Evolutionary conservation across 2,329 filamentous ascomycete species (phyloP), one percentile per base, ranked within the genome.

Genomic region (Arthrobotrys sphaeroides): DNA sequence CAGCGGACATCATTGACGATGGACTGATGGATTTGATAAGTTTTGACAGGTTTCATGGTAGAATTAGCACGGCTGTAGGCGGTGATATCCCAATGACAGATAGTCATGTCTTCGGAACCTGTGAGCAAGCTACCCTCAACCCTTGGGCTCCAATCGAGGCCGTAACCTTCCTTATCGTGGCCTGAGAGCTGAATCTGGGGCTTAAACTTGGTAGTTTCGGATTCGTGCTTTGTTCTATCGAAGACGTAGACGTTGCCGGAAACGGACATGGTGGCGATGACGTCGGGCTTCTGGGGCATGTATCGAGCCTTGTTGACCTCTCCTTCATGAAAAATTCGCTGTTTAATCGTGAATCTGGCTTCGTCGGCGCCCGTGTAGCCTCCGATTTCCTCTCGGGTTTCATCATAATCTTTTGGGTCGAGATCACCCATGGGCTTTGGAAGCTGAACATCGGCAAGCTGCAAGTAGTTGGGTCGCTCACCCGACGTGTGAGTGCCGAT

Each of bases 271-370:
- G 95, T 97, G 2, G 95, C 95, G 80, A 99, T 96, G 70, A 99
- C 90, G 80, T 99, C 93, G 3, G 94, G 93, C 81, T 99, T 99
- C 82, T 98, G 94, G 10, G 95, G 95, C 83, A 97, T 94, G 82
- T 98, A 98, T 79, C 95, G 90, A 13, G 95, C 96, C 85, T 98
- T 99, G 87, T 99, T 99, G 82, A 99, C 93, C 83, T 99, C 95
- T 77, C 92, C 92, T 13, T 94, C 93, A 82, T 99, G 95, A 82
- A 96, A 91, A 82, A 99, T 99, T 83, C 92, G 95, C 83, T 99
- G 95, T 60, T 95, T 90, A 80, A 99, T 91, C 78, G 91, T 91
- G 85, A 96, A 97, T 80, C 92, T 93, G 82, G 98, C 90, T 43
- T 88, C 85, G 18, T 89, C 86, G 20, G 90, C 87, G 69, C 90